Percentiles rank a stretch among this genome's conserved stretches.
Conservation (phyloP, 2,329 filamentous ascomycete genomes). For the Neocucurbitaria cava region DNA sequence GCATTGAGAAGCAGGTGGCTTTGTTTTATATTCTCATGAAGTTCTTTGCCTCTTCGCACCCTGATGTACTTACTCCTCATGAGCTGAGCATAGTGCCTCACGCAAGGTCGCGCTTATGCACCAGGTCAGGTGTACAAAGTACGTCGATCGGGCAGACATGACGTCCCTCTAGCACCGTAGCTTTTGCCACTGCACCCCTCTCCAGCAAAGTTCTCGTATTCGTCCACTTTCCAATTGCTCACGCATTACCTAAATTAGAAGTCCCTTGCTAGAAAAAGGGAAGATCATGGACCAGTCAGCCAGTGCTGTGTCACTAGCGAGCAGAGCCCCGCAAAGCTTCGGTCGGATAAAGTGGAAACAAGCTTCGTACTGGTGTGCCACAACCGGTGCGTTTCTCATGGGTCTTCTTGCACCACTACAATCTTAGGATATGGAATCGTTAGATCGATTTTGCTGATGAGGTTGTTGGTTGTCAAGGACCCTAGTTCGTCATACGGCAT, state of each 20-base stretch:
- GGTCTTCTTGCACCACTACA: conserved; percentile 4
- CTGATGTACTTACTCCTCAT: conserved; percentile 11
- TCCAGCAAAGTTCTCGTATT: neutral
- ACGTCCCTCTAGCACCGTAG: conserved; percentile 16
- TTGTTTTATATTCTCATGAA: conserved; percentile 14
- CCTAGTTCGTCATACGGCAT: conserved; percentile 5
- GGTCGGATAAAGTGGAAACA: conserved; percentile 9
- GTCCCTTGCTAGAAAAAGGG: conserved; percentile 10
- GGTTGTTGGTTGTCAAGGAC: conserved; percentile 1
- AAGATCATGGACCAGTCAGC: conserved; percentile 23
- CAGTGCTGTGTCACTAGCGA: conserved; percentile 20
- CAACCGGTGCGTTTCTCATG: conserved; percentile 7
- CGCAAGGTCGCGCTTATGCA: conserved; percentile 11
- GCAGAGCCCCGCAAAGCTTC: conserved; percentile 9
- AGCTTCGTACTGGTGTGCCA: conserved; percentile 15
- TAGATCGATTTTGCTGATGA: conserved; percentile 12
- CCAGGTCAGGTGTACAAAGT: conserved; percentile 19
- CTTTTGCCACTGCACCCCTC: conserved; percentile 4
- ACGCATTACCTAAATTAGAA: conserved; percentile 10
- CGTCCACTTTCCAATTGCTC: conserved; percentile 4
- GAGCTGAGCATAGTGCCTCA: no score
- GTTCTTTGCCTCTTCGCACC: neutral
- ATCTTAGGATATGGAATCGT: conserved; percentile 16
- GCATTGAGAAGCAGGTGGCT: conserved; percentile 5
- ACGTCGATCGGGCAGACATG: conserved; percentile 10